These are phyloP conservation scores for Lachnellula occidentalis DNA, from an alignment of 2,329 filamentous ascomycete species.

Conservation along the genomic window DNA sequence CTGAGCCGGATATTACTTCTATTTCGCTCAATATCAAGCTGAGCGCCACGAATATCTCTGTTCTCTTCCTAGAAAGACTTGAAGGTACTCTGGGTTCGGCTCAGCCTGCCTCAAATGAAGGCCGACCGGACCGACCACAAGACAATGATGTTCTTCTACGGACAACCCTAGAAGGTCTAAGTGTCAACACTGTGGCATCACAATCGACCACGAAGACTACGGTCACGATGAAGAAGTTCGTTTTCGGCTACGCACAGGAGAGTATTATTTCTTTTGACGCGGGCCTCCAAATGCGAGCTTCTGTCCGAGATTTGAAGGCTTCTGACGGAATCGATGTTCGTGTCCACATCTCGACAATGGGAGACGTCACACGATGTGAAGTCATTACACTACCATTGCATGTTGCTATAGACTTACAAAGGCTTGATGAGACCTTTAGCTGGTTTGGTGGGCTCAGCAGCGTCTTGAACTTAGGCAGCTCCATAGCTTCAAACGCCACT, in stretches of 20 bases:
- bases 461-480: conserved; percentile 81
- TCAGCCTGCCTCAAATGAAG: neutral
- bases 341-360: conserved; percentile 44
- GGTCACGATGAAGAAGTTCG: conserved; percentile 47
- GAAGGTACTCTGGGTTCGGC: conserved; percentile 22
- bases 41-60: conserved; percentile 23
- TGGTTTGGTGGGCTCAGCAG: conserved; percentile 91
- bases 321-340: conserved; percentile 53
- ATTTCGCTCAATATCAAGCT: conserved; percentile 18
- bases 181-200: conserved; percentile 15
- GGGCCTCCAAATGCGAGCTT: conserved; percentile 51
- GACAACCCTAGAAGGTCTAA: conserved; percentile 25
- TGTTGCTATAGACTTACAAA: conserved; percentile 70
- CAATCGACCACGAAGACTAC: conserved; percentile 20
- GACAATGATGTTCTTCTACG: conserved; percentile 28
- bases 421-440: conserved; percentile 77
- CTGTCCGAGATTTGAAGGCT: conserved; percentile 53
- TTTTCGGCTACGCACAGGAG: conserved; percentile 56
- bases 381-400: conserved; percentile 73
- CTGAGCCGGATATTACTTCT: conserved; percentile 5
- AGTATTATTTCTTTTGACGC: conserved; percentile 60
- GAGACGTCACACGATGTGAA: conserved; percentile 48
- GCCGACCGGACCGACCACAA: conserved; percentile 1
- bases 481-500: conserved; percentile 70
- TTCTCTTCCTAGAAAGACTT: conserved; percentile 30